Base-by-base conservation (phyloP, 257 asterid genomes). In the Solanum sejunctum region DNA sequence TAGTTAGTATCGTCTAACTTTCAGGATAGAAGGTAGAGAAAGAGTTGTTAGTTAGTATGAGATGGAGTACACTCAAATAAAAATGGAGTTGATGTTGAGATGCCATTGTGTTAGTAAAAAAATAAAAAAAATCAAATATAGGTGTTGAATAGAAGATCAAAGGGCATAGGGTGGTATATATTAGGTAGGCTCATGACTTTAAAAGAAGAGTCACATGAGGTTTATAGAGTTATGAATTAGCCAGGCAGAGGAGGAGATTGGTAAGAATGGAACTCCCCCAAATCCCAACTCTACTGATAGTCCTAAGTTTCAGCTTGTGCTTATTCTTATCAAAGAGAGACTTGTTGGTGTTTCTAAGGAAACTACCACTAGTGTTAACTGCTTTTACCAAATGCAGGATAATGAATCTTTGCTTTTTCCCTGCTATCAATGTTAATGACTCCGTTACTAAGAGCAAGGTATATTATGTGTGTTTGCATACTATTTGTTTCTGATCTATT, bases 381-480 rank as follows among this genome's bases (percentile, higher is more conserved):
- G 98, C 94, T 10, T 95, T 85, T 95, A 95, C 81, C 98, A 95
- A 87, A 95, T 94, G 98, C 98, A 95, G 86, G 92, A 87, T 51
- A 94, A 84, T 66, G 98, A 97, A 10, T 83, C 97, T 47, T 84
- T 95, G 67, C 89, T 95, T 75, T 26, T 26, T 26, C 28, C 28
- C 2, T 26, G 2, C 28, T 26, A 26, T 26, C 28, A 26, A 26
- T 26, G 97, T 93, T 85, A 95, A 93, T 13, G 98, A 95, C 82
- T 94, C 98, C 28, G 98, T 94, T 67, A 94, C 98, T 83, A 95
- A 95, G 93, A 95, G 97, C 98, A 95, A 95, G 98, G 98, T 95
- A 90, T 70, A 4, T 26, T 26, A 26, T 0, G 12, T 1, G 4
- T 10, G 28, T 51, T 17, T 18, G 47, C 12, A 2, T 9, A 26